These are phyloP conservation scores for Fraxinus floribunda DNA, from an alignment of 305 asterid genomes.

Conservation along the genomic window DNA sequence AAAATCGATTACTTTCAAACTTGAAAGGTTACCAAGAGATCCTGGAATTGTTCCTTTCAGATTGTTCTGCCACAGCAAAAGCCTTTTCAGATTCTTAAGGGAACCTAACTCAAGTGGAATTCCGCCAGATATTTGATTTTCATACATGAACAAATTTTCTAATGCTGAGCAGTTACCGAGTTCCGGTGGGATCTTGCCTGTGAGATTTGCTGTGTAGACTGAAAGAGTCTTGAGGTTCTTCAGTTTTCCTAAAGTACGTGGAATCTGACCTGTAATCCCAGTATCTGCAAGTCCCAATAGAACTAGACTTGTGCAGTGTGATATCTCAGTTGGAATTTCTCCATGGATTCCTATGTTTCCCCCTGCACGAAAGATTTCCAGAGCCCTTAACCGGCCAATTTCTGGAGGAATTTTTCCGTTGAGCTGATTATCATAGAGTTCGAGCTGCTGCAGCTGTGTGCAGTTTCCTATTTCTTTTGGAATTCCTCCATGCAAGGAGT, in stretches of 20 bases:
- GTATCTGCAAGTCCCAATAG: slow-evolving; percentile 69
- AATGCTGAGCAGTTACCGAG: slow-evolving; percentile 55
- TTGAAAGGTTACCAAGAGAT: slow-evolving; percentile 53
- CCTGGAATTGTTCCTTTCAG: slow-evolving; percentile 49
- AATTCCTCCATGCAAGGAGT: slow-evolving; percentile 47
- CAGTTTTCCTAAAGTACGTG: slow-evolving; percentile 47
- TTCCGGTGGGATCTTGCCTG: slow-evolving; percentile 57
- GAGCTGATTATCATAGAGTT: slow-evolving; percentile 60
- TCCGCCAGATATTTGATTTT: slow-evolving; percentile 58
- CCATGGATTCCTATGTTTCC: slow-evolving; percentile 55
- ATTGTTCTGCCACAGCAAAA: slow-evolving; percentile 61
- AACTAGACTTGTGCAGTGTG: slow-evolving; percentile 46
- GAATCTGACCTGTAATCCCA: slow-evolving; percentile 56
- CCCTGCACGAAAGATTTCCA: slow-evolving; percentile 61
- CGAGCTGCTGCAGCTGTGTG: slow-evolving; percentile 45
- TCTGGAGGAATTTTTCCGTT: slow-evolving; percentile 47
- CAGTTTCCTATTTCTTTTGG: slow-evolving; percentile 60
- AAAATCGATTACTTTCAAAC: slow-evolving; percentile 48
- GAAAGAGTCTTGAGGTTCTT: slow-evolving; percentile 58
- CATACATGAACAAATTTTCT: slow-evolving; percentile 51
- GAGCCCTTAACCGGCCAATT: slow-evolving; percentile 37
- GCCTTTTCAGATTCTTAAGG: slow-evolving; percentile 44
- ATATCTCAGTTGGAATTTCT: slow-evolving; percentile 54
- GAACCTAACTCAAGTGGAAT: slow-evolving; percentile 52
- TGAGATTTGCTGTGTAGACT: slow-evolving; percentile 55